phyloP scores from a whole-genome alignment of 306 rosid genomes.

The apple (Malus domestica) region DNA sequence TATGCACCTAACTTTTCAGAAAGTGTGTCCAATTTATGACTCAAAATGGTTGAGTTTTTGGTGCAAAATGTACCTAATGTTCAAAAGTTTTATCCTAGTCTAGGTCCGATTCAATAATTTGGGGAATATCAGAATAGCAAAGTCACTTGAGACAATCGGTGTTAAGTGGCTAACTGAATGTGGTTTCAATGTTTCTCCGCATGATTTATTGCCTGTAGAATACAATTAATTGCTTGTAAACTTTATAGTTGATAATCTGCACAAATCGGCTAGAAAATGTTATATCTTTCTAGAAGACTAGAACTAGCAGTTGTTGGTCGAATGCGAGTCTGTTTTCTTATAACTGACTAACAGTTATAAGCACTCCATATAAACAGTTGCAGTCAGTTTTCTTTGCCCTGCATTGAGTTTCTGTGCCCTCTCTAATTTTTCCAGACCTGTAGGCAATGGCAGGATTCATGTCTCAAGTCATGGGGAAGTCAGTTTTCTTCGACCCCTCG shows the following conservation, averaged over 20 bases:
- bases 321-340: not conserved
- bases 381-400: not conserved
- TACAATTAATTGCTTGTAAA: not conserved
- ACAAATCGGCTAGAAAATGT: not conserved
- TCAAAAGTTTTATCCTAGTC: not conserved
- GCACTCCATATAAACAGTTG: not conserved
- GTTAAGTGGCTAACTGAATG: not conserved
- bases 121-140: not conserved
- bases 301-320: not conserved
- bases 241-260: constrained; percentile 1
- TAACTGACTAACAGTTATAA: not conserved
- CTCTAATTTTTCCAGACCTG: constrained; percentile 16
- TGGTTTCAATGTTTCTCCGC: not conserved
- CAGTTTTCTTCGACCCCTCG: constrained; percentile 59
- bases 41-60: not conserved
- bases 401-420: not conserved
- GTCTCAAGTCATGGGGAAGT: constrained; percentile 59
- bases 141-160: not conserved
- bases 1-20: not conserved
- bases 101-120: not conserved
- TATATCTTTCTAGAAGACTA: not conserved
- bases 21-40: not conserved
- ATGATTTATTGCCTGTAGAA: not conserved
- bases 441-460: constrained; percentile 91
- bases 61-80: not conserved